Conservation (phyloP, 306 rosid species). For the Castanea sativa region DNA sequence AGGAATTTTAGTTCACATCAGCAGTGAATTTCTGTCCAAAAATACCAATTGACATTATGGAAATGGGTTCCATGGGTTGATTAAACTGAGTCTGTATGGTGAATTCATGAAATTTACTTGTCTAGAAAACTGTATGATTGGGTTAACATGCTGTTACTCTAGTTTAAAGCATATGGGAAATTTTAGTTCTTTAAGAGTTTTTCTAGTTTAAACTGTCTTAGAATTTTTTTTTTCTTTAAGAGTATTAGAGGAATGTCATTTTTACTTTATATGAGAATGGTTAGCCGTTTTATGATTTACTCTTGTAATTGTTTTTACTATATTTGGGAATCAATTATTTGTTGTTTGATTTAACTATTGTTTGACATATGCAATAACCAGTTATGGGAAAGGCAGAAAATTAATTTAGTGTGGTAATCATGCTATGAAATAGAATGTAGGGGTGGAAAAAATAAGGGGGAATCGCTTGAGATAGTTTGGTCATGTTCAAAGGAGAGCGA, state of each 20-base stretch:
- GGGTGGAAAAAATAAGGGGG: too few species aligned
- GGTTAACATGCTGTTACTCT: background rate
- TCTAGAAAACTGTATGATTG: slow-evolving; percentile 2
- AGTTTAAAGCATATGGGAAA: background rate
- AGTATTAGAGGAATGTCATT: background rate
- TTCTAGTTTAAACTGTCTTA: background rate
- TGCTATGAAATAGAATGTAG: background rate
- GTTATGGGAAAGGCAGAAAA: background rate
- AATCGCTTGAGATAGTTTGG: too few species aligned
- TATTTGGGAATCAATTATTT: too few species aligned
- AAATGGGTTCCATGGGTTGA: background rate
- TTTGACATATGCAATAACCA: background rate
- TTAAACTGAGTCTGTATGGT: background rate
- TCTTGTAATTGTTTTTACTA: background rate
- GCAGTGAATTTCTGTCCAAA: background rate
- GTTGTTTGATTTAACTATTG: background rate
- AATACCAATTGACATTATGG: background rate
- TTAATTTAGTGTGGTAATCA: background rate
- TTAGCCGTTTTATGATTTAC: background rate
- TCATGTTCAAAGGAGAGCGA: too few species aligned
- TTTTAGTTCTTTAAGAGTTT: too few species aligned
- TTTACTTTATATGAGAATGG: background rate
- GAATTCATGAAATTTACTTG: background rate
- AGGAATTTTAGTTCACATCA: background rate
- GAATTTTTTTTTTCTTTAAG: background rate